phyloP scores from a whole-genome alignment of 2,329 filamentous ascomycete species.

The Xylariaceae sp. region DNA sequence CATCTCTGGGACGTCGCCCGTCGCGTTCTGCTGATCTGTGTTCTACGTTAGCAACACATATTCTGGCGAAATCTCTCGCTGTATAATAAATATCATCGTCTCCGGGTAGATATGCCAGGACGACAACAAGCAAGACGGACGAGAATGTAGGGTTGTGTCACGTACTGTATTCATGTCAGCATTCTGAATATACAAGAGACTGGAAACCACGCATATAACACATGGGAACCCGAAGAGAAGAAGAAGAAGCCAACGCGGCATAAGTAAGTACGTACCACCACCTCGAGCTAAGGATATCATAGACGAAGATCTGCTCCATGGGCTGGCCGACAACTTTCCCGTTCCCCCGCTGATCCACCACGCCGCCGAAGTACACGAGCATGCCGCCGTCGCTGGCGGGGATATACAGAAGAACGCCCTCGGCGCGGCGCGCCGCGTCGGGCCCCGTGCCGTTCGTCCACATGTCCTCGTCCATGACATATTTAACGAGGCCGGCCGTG shows the following conservation, averaged over 20 bases:
- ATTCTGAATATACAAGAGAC: no score
- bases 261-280: constrained; percentile 56
- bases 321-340: constrained; percentile 49
- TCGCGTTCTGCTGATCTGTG: constrained; percentile 54
- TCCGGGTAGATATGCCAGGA: no score
- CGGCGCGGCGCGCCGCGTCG: constrained; percentile 56
- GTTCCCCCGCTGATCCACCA: constrained; percentile 52
- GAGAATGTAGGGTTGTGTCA: no score
- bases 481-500: constrained; percentile 56
- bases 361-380: constrained; percentile 64
- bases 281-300: constrained; percentile 60
- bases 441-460: constrained; percentile 59
- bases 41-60: no score
- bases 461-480: constrained; percentile 55
- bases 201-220: no score
- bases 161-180: no score
- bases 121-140: no score
- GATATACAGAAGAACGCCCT: constrained; percentile 62
- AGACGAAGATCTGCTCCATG: constrained; percentile 58
- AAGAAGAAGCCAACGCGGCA: no score
- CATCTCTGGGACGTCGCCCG: constrained; percentile 53
- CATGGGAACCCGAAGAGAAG: no score
- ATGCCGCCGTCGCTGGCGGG: constrained; percentile 62
- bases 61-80: no score
- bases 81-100: no score